phyloP scores from a whole-genome alignment of 139 green algal genomes.

The Chlamydomonas asymmetrica region DNA sequence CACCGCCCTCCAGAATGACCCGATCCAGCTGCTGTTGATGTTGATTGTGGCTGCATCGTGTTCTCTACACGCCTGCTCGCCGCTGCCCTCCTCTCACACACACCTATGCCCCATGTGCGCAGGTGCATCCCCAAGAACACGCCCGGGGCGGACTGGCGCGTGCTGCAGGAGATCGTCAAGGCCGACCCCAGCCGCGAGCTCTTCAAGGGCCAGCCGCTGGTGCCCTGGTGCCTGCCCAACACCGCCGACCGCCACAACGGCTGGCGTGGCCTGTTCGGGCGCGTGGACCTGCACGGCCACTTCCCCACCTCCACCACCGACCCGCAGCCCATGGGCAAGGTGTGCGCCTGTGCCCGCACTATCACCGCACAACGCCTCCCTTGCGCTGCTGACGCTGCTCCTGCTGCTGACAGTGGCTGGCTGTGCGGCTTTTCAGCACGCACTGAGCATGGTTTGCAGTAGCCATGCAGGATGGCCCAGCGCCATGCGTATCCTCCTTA shows the following conservation, averaged over 20 bases:
- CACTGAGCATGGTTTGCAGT: no score
- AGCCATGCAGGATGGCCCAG: no score
- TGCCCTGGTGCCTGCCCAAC: constrained; percentile 97
- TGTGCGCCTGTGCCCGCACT: constrained; percentile 2
- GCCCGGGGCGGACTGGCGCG: constrained; percentile 92
- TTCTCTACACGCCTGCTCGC: no score
- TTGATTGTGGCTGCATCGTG: no score
- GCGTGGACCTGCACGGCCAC: constrained; percentile 90
- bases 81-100: no score
- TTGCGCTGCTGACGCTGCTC: neutral
- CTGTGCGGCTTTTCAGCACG: no score
- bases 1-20: no score
- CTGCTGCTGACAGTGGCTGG: no score
- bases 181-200: constrained; percentile 64
- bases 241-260: constrained; percentile 93
- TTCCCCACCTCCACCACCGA: constrained; percentile 97
- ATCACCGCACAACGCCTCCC: neutral
- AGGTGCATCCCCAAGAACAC: constrained; percentile 89
- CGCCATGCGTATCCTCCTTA: no score
- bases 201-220: constrained; percentile 82
- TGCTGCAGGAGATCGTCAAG: constrained; percentile 78
- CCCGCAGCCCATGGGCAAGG: constrained; percentile 98
- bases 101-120: neutral
- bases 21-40: no score
- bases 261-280: constrained; percentile 94